phyloP scores from a whole-genome alignment of 208 protist species.

The Trypanosoma rangeli region DNA sequence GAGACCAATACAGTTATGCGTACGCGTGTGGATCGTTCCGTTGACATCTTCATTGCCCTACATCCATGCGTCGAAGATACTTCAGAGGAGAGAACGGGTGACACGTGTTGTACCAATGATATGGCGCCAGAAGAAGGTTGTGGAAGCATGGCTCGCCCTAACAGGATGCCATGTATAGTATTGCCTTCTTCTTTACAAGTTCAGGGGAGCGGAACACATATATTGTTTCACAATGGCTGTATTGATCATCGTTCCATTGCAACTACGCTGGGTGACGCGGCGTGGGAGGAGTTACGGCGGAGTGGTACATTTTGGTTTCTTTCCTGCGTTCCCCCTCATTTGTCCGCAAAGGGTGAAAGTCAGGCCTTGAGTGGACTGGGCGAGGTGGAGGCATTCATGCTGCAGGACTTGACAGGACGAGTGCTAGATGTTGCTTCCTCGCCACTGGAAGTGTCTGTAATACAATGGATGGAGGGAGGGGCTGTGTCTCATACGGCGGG shows the following conservation, averaged over 20 bases:
- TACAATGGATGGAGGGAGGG: constrained; percentile 15
- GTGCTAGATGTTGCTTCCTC: constrained; percentile 7
- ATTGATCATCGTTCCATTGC: background rate
- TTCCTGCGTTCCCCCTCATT: background rate
- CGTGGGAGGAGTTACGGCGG: constrained; percentile 18
- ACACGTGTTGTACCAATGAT: background rate
- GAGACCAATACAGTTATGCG: constrained; percentile 1
- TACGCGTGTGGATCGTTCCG: background rate
- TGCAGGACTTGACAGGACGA: constrained; percentile 8
- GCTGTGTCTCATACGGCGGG: background rate
- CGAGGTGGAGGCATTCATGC: background rate
- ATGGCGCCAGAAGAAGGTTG: background rate
- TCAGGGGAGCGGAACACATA: constrained; percentile 15
- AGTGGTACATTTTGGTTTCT: constrained; percentile 22
- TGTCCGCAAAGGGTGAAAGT: background rate
- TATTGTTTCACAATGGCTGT: constrained; percentile 20
- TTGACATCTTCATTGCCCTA: constrained; percentile 3
- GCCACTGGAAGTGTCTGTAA: constrained; percentile 8
- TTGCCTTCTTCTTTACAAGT: constrained; percentile 13
- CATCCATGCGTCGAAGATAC: background rate
- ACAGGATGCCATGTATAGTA: constrained; percentile 1
- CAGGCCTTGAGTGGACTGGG: constrained; percentile 3
- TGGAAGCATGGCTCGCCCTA: background rate
- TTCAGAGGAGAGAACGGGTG: background rate
- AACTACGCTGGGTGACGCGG: background rate